Conservation (phyloP, 2,329 filamentous ascomycete genomes). For the Aspergillus sp. region DNA sequence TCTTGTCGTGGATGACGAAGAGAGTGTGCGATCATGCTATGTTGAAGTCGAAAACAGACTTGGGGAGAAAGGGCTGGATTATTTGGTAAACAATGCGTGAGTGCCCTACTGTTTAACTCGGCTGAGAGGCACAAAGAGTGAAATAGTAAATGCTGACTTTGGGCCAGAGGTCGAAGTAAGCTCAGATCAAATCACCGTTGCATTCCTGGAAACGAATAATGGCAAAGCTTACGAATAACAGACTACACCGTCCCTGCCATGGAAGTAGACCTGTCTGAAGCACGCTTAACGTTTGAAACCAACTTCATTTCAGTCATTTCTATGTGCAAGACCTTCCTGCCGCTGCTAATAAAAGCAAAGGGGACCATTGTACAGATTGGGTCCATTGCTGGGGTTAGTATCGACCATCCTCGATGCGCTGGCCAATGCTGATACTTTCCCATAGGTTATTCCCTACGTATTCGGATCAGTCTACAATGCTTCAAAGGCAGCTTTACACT, state of each 20-base stretch:
- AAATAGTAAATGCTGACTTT: slow-evolving; percentile 4
- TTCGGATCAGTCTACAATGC: slow-evolving; percentile 52
- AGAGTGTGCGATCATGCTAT: slow-evolving; percentile 46
- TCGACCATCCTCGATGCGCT: background rate
- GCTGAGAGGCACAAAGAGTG: background rate
- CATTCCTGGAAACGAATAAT: no score
- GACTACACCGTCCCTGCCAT: slow-evolving; percentile 56
- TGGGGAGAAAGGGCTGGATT: slow-evolving; percentile 47
- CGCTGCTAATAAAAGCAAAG: slow-evolving; percentile 45
- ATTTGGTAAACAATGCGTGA: slow-evolving; percentile 56
- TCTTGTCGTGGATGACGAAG: slow-evolving; percentile 48
- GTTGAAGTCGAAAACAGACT: slow-evolving; percentile 44
- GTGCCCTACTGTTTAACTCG: slow-evolving; percentile 6
- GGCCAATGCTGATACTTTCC: background rate
- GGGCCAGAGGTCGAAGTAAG: slow-evolving; percentile 26
- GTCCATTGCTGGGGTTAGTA: slow-evolving; percentile 37
- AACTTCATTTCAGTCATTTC: slow-evolving; percentile 56
- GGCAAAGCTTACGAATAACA: slow-evolving; percentile 9
- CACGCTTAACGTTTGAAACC: slow-evolving; percentile 45
- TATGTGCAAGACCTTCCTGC: slow-evolving; percentile 54
- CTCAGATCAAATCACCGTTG: background rate
- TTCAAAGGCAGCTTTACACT: slow-evolving; percentile 56
- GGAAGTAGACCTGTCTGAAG: slow-evolving; percentile 48
- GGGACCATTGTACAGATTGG: slow-evolving; percentile 44
- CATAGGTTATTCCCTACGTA: slow-evolving; percentile 39